Conservation (phyloP, 2,329 filamentous ascomycete species). For the Cytospora paraplurivora region DNA sequence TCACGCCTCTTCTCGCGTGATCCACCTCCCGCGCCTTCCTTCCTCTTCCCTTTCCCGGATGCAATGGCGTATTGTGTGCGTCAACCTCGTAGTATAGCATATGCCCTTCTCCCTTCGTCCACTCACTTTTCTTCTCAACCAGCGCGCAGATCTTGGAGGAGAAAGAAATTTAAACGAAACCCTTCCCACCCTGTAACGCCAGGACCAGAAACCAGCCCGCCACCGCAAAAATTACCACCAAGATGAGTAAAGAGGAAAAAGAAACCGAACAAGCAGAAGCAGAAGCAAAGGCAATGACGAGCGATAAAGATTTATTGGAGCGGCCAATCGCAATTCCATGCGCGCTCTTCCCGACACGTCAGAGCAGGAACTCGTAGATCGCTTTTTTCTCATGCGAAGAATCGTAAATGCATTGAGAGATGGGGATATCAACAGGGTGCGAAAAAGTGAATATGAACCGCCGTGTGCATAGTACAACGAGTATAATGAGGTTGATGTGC, state of each 20-base stretch:
- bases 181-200: constrained; percentile 17
- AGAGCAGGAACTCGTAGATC: constrained; percentile 24
- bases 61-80: constrained; percentile 2
- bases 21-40: background rate
- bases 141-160: background rate
- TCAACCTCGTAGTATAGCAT: constrained; percentile 10
- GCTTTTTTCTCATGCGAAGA: constrained; percentile 25
- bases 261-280: background rate
- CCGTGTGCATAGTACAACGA: constrained; percentile 25
- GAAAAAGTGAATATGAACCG: constrained; percentile 12
- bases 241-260: constrained; percentile 4
- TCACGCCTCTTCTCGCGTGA: background rate
- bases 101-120: constrained; percentile 3
- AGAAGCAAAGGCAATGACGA: constrained; percentile 15
- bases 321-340: constrained; percentile 5
- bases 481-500: constrained; percentile 4
- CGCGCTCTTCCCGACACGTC: constrained; percentile 12
- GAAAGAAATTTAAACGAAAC: too few relatives aligned
- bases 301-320: constrained; percentile 2
- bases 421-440: constrained; percentile 26
- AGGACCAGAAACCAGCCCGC: constrained; percentile 21
- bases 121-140: background rate
- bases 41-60: background rate
- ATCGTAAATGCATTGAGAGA: constrained; percentile 27
- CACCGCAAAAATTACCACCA: constrained; percentile 9